Evolutionary conservation across 495 filamentous ascomycete species (phyloP), one percentile per base, ranked within the genome.

Genomic region (Talaromyces proteolyticus): DNA sequence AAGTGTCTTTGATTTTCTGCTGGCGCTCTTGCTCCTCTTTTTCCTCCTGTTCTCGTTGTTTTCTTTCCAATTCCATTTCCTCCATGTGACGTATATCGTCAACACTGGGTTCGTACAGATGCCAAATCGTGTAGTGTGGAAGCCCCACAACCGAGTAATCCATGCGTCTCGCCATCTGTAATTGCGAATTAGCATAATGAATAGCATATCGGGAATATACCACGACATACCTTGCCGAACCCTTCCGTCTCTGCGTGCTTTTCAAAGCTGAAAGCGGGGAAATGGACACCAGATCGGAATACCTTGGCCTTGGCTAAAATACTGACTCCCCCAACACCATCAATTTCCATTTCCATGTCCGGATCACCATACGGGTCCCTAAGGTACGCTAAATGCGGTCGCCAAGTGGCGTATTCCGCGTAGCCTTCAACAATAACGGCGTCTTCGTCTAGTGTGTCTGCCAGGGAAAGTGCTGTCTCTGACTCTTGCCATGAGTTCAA

Each of bases 401-500:
- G 76, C 92, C 93, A 99, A 2, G 94, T 99, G 18, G 94, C 94
- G 62, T 99, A 99, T 73, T 99, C 94, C 29, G 94, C 94, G 60
- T 99, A 99, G 20, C 94, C 94, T 65, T 99, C 94, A 12, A 99
- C 94, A 69, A 99, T 99, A 21, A 99, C 94, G 0, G 94, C 94
- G 67, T 99, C 94, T 65, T 99, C 94, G 51, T 99, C 94, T 17
- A 99, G 76, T 1, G 88, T 95, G 50, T 97, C 92, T 12, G 94
- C 94, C 20, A 99, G 79, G 3, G 88, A 88, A 41, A 99, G 73
- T 0, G 94, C 94, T 0, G 94, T 97, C 55, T 99, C 94, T 0
- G 94, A 97, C 66, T 99, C 94, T 66, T 97, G 94, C 94, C 94
- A 99, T 1, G 91, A 96, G 59, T 99, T 99, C 62, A 99, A 70